A percentile compares a stretch with the other conserved stretches of the same genome.
Evolutionary conservation across 2,329 filamentous ascomycete genomes (phyloP).

Genomic region (Penicillium concentricum): DNA sequence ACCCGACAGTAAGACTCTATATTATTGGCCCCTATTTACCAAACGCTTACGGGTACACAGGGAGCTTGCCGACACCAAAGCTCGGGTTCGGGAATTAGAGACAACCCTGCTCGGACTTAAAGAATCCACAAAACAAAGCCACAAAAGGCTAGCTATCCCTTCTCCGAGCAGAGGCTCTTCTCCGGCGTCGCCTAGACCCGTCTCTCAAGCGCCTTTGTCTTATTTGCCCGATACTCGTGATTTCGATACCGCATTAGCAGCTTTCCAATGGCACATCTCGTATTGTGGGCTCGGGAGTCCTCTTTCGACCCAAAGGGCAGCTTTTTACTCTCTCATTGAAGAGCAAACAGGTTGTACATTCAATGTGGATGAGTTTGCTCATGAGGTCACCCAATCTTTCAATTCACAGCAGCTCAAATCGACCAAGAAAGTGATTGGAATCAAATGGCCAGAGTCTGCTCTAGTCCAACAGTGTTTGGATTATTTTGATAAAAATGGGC

Average conservation of each 20-base stretch:
- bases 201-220: neutral
- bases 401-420: conserved; percentile 2
- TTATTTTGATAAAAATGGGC: conserved; percentile 17
- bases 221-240: conserved; percentile 19
- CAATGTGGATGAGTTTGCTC: conserved; percentile 23
- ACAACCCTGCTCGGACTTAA: conserved; percentile 8
- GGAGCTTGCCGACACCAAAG: conserved; percentile 21
- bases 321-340: conserved; percentile 17
- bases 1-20: conserved; percentile 19
- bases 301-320: conserved; percentile 16
- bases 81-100: conserved; percentile 21
- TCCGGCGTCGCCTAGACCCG: neutral
- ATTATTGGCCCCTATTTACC: neutral
- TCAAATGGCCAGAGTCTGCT: conserved; percentile 18
- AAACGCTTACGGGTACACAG: conserved; percentile 11
- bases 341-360: conserved; percentile 16
- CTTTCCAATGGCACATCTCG: conserved; percentile 22
- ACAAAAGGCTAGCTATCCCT: neutral
- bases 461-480: conserved; percentile 21
- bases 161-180: conserved; percentile 8
- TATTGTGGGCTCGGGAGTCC: conserved; percentile 20
- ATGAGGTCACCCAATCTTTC: conserved; percentile 14
- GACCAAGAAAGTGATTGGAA: conserved; percentile 1
- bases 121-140: neutral
- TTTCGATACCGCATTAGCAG: conserved; percentile 18